Conservation (phyloP, 768 basidiomycete species). For the Phlegmacium glaucopus region DNA sequence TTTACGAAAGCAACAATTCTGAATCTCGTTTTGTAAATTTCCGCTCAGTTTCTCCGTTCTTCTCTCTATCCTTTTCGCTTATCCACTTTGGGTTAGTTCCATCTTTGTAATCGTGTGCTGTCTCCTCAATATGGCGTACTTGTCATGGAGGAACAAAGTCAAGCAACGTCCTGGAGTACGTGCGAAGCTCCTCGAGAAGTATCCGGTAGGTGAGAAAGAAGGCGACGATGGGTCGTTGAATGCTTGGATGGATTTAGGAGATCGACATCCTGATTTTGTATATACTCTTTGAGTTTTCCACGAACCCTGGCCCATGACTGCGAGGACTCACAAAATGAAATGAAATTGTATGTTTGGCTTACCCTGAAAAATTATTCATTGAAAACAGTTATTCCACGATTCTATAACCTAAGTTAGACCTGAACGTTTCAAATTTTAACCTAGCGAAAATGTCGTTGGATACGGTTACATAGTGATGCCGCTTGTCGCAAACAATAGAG, state of each 20-base stretch:
- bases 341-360: too few species aligned
- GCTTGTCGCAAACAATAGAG: too few species aligned
- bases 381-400: too few species aligned
- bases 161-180: constrained; percentile 17
- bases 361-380: too few species aligned
- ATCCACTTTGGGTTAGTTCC: constrained; percentile 15
- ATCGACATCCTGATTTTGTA: constrained; percentile 33
- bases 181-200: constrained; percentile 26
- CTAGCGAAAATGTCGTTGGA: too few species aligned
- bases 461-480: too few species aligned
- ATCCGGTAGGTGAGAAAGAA: constrained; percentile 22
- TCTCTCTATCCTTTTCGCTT: too few species aligned
- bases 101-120: constrained; percentile 21
- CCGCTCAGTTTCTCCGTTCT: constrained; percentile 9
- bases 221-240: constrained; percentile 20
- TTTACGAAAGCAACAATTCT: constrained; percentile 35
- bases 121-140: constrained; percentile 22
- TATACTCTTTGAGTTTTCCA: constrained; percentile 19
- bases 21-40: constrained; percentile 33
- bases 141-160: constrained; percentile 25
- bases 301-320: too few species aligned
- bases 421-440: too few species aligned
- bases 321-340: too few species aligned
- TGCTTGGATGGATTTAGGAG: constrained; percentile 34
- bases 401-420: too few species aligned